Evolutionary conservation across 345 rosid genomes (phyloP).

Genomic region (Eucalyptus globulus): DNA sequence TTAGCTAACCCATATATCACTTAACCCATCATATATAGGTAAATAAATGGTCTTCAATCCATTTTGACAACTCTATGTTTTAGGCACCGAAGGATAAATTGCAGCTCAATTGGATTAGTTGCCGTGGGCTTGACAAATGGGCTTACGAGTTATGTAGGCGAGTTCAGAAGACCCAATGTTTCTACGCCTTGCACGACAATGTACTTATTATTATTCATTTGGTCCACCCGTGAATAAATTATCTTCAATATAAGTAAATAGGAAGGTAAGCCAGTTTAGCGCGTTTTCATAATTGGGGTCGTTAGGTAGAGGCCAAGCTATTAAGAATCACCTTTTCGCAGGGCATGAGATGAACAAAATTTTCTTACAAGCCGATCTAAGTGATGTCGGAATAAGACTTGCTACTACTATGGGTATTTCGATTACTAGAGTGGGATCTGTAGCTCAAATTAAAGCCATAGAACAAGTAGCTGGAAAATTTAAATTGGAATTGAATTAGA

Average conservation of each 20-base stretch:
- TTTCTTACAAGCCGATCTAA: not conserved
- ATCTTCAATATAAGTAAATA: not conserved
- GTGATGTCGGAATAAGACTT: not conserved
- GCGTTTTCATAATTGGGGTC: not conserved
- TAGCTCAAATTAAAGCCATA: not conserved
- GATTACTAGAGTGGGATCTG: not conserved
- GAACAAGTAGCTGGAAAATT: not conserved
- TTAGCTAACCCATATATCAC: not conserved
- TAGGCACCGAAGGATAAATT: not conserved
- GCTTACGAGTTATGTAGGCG: not conserved
- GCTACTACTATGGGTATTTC: not conserved
- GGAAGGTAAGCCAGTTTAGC: not conserved
- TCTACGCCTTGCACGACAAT: not conserved
- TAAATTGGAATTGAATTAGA: not conserved
- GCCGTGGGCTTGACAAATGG: not conserved
- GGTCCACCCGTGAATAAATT: not conserved
- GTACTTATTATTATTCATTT: not conserved
- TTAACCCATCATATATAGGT: not conserved
- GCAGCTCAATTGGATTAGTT: not conserved
- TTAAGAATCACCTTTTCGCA: not conserved
- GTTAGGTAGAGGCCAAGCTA: not conserved
- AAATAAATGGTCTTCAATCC: not conserved
- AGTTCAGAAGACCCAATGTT: not conserved
- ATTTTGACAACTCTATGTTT: accelerated
- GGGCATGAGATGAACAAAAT: not conserved